Base-by-base conservation (phyloP, 2,329 filamentous ascomycete genomes). In the Calonectria leucothoes region DNA sequence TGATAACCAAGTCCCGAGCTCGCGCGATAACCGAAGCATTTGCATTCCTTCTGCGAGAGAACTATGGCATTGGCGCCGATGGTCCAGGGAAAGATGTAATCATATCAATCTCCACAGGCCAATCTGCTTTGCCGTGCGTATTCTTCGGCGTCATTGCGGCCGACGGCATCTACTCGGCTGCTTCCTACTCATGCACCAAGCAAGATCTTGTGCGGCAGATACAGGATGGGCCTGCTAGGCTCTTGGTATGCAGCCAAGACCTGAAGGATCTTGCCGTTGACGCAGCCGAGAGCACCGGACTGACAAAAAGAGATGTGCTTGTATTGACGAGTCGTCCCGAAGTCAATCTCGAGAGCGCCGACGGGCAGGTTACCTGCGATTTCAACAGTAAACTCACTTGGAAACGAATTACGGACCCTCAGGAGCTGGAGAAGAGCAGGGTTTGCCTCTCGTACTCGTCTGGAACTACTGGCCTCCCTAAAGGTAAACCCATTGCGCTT, bases 141-240 rank as follows among this genome's bases (percentile, higher is more conserved):
- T 89, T 90, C 77, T 92, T 86, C 75, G 88, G 87, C 14, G 87
- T 91, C 65, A 85, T 93, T 63, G 91, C 89, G 6, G 90, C 90
- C 1, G 90, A 88, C 1, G 91, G 90, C 20, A 86, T 93, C 29
- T 92, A 90, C 76, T 89, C 88, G 8, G 87, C 89, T 6, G 89
- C 89, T 0, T 88, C 86, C 59, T 84, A 89, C 0, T 85, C 86
- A 0, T 87, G 85, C 5, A 91, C 90, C 0, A 83, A 86, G 0
- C 77, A 83, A 3, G 91, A 92, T 31, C 81, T 92, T 11, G 85
- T 86, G 3, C 84, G 87, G 39, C 85, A 88, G 76, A 76, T 87
- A 35, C 76, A 76, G 2, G 83, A 87, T 57, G 85, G 85, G 0
- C 79, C 80, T 4, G 82, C 82, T 15, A 83, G 81, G 39, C 71